Conservation (phyloP, 371 early-diverging fungal genomes). For the Dipsacomyces acuminosporus region DNA sequence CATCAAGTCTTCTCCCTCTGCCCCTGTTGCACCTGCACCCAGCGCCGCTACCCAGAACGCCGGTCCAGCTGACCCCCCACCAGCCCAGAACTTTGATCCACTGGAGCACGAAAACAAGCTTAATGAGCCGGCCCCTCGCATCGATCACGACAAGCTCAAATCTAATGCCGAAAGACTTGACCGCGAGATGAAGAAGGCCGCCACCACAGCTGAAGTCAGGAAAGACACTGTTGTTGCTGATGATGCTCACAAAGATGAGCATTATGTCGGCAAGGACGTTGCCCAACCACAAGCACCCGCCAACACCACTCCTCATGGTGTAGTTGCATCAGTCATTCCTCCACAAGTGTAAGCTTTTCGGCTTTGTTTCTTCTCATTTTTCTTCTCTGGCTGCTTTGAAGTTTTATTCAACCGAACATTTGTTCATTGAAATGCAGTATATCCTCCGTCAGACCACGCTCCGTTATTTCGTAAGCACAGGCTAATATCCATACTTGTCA, state of each 20-base stretch:
- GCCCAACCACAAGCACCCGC: conserved; percentile 5
- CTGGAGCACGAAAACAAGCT: conserved; percentile 46
- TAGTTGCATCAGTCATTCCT: too few relatives aligned
- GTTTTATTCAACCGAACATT: too few relatives aligned
- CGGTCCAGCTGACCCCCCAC: conserved; percentile 21
- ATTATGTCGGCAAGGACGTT: conserved; percentile 27
- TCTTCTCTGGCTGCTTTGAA: background rate
- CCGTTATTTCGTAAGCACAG: too few relatives aligned
- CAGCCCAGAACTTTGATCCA: conserved; percentile 42
- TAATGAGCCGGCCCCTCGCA: conserved; percentile 42
- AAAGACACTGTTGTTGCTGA: conserved; percentile 1
- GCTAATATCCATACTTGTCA: conserved; percentile 47
- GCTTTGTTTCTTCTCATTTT: background rate
- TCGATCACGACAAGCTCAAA: conserved; percentile 41
- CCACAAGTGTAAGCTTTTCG: background rate
- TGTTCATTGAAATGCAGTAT: background rate
- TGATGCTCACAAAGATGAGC: conserved; percentile 26
- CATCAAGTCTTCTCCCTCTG: conserved; percentile 3
- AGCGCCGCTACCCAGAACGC: background rate
- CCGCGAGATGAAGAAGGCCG: conserved; percentile 30
- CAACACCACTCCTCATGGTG: too few relatives aligned
- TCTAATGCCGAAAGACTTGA: conserved; percentile 26
- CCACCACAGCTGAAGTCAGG: conserved; percentile 13
- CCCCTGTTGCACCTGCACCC: conserved; percentile 10
- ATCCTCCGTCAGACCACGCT: too few relatives aligned